Base-by-base conservation (phyloP, 164 flowering plant species). In the Nymphaea colorata region DNA sequence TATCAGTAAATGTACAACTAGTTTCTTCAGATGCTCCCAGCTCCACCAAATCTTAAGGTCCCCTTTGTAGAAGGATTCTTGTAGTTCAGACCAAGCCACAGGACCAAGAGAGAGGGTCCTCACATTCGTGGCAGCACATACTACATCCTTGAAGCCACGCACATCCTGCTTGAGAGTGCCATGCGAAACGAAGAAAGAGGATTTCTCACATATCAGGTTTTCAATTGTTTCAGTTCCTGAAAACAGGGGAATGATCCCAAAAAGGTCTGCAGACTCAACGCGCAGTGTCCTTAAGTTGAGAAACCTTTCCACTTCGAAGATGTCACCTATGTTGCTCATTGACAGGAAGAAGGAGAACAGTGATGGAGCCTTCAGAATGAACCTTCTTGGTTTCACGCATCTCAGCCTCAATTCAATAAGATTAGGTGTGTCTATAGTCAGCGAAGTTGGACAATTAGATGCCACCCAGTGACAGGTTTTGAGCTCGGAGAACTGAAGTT, bases 321-420 rank as follows among this genome's bases (percentile, higher is more conserved):
- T 10, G 7, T 67, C 63, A 68, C 68, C 45, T 53, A 84, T 66
- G 25, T 75, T 65, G 44, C 75, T 81, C 44, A 82, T 36, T 14
- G 74, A 75, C 36, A 84, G 80, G 60, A 74, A 44, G 43, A 84
- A 74, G 71, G 51, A 59, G 65, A 79, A 75, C 61, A 84, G 68
- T 18, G 68, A 42, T 53, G 88, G 88, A 62, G 84, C 67, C 16
- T 79, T 76, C 61, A 84, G 74, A 17, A 77, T 67, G 62, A 84
- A 77, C 5, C 55, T 41, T 10, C 43, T 42, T 2, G 83, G 85
- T 73, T 60, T 75, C 36, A 76, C 71, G 64, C 86, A 84, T 59
- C 61, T 74, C 61, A 82, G 75, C 55, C 44, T 66, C 25, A 84
- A 78, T 18, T 69, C 66, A 41, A 66, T 68, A 45, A 82, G 84